Evolutionary conservation across 225 moss, liverwort and hornwort genomes (phyloP).

Genomic region (Pleurozium schreberi): DNA sequence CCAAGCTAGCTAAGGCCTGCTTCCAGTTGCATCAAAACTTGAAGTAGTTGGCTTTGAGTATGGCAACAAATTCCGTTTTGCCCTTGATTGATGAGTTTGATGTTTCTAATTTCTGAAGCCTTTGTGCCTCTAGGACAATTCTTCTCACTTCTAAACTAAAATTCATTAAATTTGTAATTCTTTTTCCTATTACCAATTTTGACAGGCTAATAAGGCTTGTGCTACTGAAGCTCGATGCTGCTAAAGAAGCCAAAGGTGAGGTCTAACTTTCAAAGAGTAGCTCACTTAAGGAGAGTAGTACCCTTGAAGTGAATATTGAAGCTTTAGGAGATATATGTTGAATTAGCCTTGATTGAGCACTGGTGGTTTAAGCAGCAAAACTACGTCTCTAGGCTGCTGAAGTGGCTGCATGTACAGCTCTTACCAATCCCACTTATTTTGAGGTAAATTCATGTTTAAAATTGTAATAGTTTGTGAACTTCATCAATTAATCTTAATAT

Average conservation of each 20-base stretch:
- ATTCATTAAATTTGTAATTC: not conserved
- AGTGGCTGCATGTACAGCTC: too few relatives aligned
- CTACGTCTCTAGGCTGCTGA: too few relatives aligned
- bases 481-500: too few relatives aligned
- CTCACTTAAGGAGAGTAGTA: not conserved
- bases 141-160: not conserved
- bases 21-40: too few relatives aligned
- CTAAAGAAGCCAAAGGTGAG: too few relatives aligned
- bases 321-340: too few relatives aligned
- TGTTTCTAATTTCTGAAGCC: not conserved
- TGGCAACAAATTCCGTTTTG: not conserved
- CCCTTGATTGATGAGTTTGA: not conserved
- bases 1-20: too few relatives aligned
- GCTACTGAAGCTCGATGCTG: slow-evolving; percentile 30
- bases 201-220: slow-evolving; percentile 26
- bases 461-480: too few relatives aligned
- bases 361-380: too few relatives aligned
- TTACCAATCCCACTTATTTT: too few relatives aligned
- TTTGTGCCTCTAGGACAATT: not conserved
- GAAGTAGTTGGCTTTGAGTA: not conserved
- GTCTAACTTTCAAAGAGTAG: not conserved
- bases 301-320: not conserved
- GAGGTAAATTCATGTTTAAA: too few relatives aligned
- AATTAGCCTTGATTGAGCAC: too few relatives aligned
- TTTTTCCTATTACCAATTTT: not conserved